Conservation (phyloP, 352 stramenopile species). For the Phytopythium boreale region DNA sequence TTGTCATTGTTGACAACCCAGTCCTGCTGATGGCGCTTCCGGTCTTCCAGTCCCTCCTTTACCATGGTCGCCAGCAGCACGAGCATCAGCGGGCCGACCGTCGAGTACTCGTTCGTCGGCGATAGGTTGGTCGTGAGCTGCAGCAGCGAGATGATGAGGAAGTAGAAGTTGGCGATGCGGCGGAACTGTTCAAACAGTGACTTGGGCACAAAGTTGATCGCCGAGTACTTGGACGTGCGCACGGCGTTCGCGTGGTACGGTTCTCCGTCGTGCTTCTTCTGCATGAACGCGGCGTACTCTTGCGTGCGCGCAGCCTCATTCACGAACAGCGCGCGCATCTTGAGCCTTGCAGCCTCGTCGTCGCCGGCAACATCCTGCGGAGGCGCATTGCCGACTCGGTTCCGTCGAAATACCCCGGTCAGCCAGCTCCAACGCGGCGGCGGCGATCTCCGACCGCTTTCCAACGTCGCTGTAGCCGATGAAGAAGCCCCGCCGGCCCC, state of each 20-base stretch:
- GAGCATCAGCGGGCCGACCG: slow-evolving; percentile 71
- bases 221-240: slow-evolving; percentile 92
- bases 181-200: slow-evolving; percentile 96
- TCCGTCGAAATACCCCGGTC: neutral
- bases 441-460: neutral
- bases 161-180: slow-evolving; percentile 96
- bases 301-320: slow-evolving; percentile 67
- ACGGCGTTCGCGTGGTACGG: slow-evolving; percentile 62
- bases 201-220: slow-evolving; percentile 94
- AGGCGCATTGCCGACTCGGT: neutral
- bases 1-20: slow-evolving; percentile 66
- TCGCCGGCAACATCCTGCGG: no score
- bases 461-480: neutral
- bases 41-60: slow-evolving; percentile 84
- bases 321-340: slow-evolving; percentile 68
- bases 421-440: neutral
- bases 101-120: slow-evolving; percentile 88
- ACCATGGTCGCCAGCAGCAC: slow-evolving; percentile 83
- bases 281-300: slow-evolving; percentile 52
- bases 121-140: slow-evolving; percentile 90
- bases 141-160: slow-evolving; percentile 93
- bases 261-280: slow-evolving; percentile 32
- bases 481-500: neutral
- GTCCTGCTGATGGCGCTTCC: slow-evolving; percentile 68
- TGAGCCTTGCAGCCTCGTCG: slow-evolving; percentile 9